Conservation (phyloP, 352 stramenopile genomes). For the Pilasporangium apinafurcum region DNA sequence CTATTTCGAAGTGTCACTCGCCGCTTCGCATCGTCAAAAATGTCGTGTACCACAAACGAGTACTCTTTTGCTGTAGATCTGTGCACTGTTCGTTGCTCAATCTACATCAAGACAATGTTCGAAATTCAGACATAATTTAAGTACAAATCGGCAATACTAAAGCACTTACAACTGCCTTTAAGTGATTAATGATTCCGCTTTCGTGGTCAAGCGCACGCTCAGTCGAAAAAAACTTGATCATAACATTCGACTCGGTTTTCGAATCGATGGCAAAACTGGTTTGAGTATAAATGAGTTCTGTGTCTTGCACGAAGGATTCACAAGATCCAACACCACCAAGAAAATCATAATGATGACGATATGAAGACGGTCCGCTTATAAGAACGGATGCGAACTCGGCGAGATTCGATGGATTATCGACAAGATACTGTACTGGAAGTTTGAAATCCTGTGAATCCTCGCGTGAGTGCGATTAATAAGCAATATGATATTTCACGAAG, state of each 20-base stretch:
- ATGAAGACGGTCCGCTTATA: conserved; percentile 53
- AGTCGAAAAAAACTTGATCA: conserved; percentile 58
- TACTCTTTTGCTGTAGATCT: conserved; percentile 10
- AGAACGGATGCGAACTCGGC: conserved; percentile 40
- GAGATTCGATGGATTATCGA: conserved; percentile 46
- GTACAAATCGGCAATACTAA: neutral
- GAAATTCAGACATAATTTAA: neutral
- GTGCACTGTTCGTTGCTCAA: neutral
- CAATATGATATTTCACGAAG: no score
- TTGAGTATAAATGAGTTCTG: conserved; percentile 34
- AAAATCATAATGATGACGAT: conserved; percentile 65
- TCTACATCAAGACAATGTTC: neutral
- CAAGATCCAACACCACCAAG: conserved; percentile 23
- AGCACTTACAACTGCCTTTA: conserved; percentile 28
- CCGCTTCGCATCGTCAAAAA: conserved; percentile 55
- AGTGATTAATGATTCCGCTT: conserved; percentile 22
- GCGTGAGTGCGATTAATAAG: no score
- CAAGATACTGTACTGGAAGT: conserved; percentile 65
- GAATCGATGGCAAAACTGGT: conserved; percentile 51
- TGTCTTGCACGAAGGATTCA: conserved; percentile 20
- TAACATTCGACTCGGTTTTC: conserved; percentile 40
- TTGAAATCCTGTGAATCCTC: conserved; percentile 48
- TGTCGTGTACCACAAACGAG: conserved; percentile 21
- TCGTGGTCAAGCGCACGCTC: conserved; percentile 23
- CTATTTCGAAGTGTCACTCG: conserved; percentile 27